phyloP scores from a whole-genome alignment of 2,329 filamentous ascomycete genomes.

The Xylaria hypoxylon region DNA sequence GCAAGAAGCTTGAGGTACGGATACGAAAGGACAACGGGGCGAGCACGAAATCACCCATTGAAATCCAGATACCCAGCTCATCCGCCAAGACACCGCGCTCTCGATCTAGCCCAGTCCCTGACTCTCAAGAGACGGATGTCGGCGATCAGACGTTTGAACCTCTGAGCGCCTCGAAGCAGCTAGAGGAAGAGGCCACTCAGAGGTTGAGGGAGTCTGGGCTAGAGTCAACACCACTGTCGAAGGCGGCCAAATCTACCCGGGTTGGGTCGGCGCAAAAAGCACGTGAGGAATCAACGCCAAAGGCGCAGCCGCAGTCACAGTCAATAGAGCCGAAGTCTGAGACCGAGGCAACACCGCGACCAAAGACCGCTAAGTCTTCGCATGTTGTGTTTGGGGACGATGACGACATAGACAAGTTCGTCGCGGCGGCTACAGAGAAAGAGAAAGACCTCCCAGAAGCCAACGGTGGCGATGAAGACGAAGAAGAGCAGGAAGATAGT shows the following conservation, averaged over 20 bases:
- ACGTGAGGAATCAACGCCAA: neutral
- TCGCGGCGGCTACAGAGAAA: slow-evolving; percentile 44
- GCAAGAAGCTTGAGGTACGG: slow-evolving; percentile 45
- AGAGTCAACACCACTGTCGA: slow-evolving; percentile 39
- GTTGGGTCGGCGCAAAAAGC: slow-evolving; percentile 44
- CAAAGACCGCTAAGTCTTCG: slow-evolving; percentile 45
- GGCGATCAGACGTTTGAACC: slow-evolving; percentile 37
- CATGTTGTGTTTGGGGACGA: slow-evolving; percentile 52
- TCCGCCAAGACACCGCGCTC: slow-evolving; percentile 38
- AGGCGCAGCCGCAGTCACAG: slow-evolving; percentile 2
- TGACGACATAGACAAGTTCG: slow-evolving; percentile 50
- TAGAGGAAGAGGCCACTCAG: slow-evolving; percentile 50
- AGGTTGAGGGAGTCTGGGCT: slow-evolving; percentile 36
- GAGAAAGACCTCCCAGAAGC: slow-evolving; percentile 25
- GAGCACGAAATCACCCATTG: slow-evolving; percentile 38
- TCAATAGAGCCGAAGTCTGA: slow-evolving; percentile 36
- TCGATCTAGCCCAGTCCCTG: slow-evolving; percentile 38
- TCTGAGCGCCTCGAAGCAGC: slow-evolving; percentile 48
- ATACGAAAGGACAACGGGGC: slow-evolving; percentile 40
- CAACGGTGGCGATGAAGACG: slow-evolving; percentile 39
- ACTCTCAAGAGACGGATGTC: slow-evolving; percentile 41
- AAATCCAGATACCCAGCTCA: slow-evolving; percentile 46
- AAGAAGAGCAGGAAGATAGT: slow-evolving; percentile 55
- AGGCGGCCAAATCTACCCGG: slow-evolving; percentile 44
- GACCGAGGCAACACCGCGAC: slow-evolving; percentile 32